Percentiles rank a stretch among this genome's conserved stretches.
These are phyloP conservation scores for Melaleuca alternifolia DNA, from an alignment of 345 rosid species.

Conservation along the genomic window DNA sequence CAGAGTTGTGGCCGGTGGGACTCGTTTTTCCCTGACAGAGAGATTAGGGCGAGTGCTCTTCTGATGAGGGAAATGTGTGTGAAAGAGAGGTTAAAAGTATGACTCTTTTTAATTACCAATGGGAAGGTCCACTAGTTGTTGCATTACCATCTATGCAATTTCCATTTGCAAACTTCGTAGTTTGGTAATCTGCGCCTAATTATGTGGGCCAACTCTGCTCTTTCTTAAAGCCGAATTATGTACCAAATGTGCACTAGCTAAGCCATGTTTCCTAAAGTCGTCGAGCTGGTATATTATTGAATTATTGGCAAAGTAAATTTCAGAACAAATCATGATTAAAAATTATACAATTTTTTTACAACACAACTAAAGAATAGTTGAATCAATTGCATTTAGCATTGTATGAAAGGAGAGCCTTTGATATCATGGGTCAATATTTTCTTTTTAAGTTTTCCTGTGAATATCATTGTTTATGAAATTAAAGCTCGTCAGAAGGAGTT, in stretches of 20 bases:
- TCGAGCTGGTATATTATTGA: neutral
- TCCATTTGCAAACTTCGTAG: neutral
- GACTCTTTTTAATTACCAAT: neutral
- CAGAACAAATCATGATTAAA: neutral
- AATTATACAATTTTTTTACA: neutral
- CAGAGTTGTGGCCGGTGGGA: neutral
- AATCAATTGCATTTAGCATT: neutral
- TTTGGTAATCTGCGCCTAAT: neutral
- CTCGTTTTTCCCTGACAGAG: neutral
- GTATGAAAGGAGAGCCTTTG: neutral
- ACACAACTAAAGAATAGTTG: neutral
- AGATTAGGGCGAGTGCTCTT: neutral
- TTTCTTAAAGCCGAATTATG: neutral
- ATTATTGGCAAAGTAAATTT: neutral
- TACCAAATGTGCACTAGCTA: neutral
- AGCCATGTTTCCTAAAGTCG: neutral
- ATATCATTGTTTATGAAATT: neutral
- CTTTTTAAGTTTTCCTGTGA: neutral
- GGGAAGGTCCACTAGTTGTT: neutral
- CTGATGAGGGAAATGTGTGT: neutral
- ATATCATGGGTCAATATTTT: neutral
- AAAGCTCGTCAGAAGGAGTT: neutral
- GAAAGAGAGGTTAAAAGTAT: neutral
- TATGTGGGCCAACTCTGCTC: neutral
- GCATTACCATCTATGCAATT: neutral